A percentile compares a stretch with the other conserved stretches of the same genome.
Conservation (phyloP, 208 protist genomes). For the Strigomonas culicis region DNA sequence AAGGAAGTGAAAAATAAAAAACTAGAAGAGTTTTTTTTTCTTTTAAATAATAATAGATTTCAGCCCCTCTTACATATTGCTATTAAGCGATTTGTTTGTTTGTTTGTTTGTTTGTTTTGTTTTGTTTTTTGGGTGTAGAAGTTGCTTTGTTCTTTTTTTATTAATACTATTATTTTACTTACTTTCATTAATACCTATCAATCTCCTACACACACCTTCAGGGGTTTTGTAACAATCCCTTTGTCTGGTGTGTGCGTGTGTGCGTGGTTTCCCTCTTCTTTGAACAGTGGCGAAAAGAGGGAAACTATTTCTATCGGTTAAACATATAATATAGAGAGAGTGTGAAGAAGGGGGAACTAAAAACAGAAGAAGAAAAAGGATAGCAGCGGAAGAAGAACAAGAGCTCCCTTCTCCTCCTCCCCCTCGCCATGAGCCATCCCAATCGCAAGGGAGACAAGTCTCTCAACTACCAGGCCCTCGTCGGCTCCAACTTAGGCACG, state of each 20-base stretch:
- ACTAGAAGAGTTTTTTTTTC: background rate
- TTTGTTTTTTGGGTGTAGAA: slow-evolving; percentile 1
- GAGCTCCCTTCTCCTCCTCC: too few species aligned
- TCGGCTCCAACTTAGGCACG: slow-evolving; percentile 2
- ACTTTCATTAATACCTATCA: background rate
- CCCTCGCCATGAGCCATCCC: background rate
- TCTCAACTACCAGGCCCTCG: slow-evolving; percentile 7
- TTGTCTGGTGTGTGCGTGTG: background rate
- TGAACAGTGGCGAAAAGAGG: background rate
- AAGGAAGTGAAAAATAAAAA: background rate
- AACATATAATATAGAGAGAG: too few species aligned
- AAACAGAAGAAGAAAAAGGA: too few species aligned
- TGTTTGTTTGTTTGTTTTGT: slow-evolving; percentile 9
- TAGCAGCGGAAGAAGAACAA: too few species aligned
- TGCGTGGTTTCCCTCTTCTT: background rate
- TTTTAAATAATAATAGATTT: background rate
- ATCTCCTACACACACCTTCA: background rate
- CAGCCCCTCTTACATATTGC: background rate
- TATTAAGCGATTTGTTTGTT: background rate
- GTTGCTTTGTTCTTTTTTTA: background rate
- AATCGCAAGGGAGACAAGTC: background rate
- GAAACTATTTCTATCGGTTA: background rate
- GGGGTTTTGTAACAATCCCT: too few species aligned
- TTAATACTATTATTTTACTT: background rate
- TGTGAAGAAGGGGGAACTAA: too few species aligned